Conservation (phyloP, 495 filamentous ascomycete genomes). For the Penicillium manginii region DNA sequence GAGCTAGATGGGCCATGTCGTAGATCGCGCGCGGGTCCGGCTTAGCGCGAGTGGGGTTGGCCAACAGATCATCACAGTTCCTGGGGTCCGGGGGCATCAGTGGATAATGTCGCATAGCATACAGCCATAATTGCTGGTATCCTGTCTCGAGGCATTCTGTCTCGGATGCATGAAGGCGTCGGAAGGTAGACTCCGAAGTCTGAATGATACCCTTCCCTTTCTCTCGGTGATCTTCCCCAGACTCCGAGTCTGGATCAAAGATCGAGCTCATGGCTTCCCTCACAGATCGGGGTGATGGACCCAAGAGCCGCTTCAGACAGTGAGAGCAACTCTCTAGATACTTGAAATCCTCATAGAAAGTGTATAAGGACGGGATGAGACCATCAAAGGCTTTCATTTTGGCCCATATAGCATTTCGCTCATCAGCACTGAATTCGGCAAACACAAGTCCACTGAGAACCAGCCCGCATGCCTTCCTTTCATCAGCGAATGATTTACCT, state of each 20-base stretch:
- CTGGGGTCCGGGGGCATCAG: background rate
- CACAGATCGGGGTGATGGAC: slow-evolving; percentile 6
- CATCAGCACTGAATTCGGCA: slow-evolving; percentile 25
- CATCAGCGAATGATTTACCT: slow-evolving; percentile 3
- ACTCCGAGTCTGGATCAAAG: background rate
- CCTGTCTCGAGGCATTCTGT: slow-evolving; percentile 18
- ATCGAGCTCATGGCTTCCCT: slow-evolving; percentile 14
- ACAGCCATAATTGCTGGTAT: slow-evolving; percentile 22
- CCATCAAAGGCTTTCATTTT: slow-evolving; percentile 21
- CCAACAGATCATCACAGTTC: background rate
- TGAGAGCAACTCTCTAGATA: slow-evolving; percentile 31
- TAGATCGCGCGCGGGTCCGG: slow-evolving; percentile 1
- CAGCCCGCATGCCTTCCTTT: slow-evolving; percentile 7
- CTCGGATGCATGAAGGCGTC: background rate
- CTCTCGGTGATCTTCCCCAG: slow-evolving; percentile 7
- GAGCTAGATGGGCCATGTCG: slow-evolving; percentile 12
- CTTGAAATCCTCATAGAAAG: slow-evolving; percentile 41
- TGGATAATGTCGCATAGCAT: background rate
- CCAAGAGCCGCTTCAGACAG: slow-evolving; percentile 32
- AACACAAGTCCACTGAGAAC: slow-evolving; percentile 26
- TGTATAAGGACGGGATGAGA: slow-evolving; percentile 36
- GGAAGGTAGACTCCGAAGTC: slow-evolving; percentile 28
- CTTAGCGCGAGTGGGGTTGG: background rate
- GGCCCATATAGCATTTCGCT: slow-evolving; percentile 27
- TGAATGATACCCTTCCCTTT: slow-evolving; percentile 23